Percentiles rank a stretch among this genome's conserved stretches.
Evolutionary conservation across 352 stramenopile species (phyloP).

Genomic region (Phytophthora palmivora): DNA sequence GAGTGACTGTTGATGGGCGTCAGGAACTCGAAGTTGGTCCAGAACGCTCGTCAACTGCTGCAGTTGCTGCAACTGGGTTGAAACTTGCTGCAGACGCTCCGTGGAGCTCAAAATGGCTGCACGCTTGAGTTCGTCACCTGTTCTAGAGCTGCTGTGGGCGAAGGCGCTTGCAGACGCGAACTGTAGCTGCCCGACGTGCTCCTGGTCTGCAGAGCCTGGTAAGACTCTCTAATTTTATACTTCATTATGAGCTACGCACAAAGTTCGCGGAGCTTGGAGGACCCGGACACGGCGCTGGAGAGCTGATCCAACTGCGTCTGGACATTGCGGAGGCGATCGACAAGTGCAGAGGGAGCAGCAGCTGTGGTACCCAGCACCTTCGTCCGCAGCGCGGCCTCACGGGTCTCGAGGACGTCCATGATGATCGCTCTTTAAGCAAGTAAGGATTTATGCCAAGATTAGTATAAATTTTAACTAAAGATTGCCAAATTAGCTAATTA

Average conservation of each 20-base stretch:
- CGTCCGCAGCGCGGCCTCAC: conserved; percentile 48
- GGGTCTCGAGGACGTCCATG: conserved; percentile 70
- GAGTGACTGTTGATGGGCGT: conserved; percentile 21
- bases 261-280: conserved; percentile 51
- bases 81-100: conserved; percentile 45
- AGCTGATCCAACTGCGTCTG: conserved; percentile 45
- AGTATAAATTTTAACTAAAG: no score
- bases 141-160: conserved; percentile 20
- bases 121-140: conserved; percentile 62
- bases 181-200: conserved; percentile 42
- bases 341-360: conserved; percentile 2
- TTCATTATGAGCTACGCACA: conserved; percentile 34
- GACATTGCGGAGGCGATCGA: conserved; percentile 33
- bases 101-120: conserved; percentile 67
- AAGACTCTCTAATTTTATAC: conserved; percentile 1
- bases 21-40: conserved; percentile 43
- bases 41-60: conserved; percentile 58
- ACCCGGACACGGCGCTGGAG: conserved; percentile 38
- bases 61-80: conserved; percentile 51
- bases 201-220: conserved; percentile 41
- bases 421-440: no score
- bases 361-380: conserved; percentile 40
- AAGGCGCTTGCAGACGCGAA: conserved; percentile 41
- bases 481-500: no score
- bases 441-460: no score